A percentile compares a stretch with the other conserved stretches of the same genome.
phyloP scores from a whole-genome alignment of 805 yeast species.

The Yarrowia hollandica region DNA sequence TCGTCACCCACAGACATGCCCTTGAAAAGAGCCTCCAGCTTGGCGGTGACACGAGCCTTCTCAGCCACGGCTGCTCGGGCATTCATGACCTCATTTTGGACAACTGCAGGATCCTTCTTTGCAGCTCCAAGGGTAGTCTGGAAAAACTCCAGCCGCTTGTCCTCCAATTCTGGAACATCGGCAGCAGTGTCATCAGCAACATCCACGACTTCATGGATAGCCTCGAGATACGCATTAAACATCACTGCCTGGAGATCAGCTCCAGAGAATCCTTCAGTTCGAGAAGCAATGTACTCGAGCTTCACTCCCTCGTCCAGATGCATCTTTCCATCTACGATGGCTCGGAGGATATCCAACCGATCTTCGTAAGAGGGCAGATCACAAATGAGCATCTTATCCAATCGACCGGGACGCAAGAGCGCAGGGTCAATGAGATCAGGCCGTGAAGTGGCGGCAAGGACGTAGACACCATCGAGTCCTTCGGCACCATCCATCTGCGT shows the following conservation, averaged over 20 bases:
- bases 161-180: conserved; percentile 47
- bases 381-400: conserved; percentile 89
- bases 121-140: conserved; percentile 6
- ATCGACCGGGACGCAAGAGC: conserved; percentile 88
- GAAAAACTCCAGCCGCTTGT: conserved; percentile 30
- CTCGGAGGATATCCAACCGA: conserved; percentile 65
- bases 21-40: conserved; percentile 31
- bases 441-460: conserved; percentile 91
- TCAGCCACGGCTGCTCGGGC: conserved; percentile 30
- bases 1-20: conserved; percentile 3
- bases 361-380: conserved; percentile 76
- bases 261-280: conserved; percentile 80
- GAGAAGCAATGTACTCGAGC: conserved; percentile 54
- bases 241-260: conserved; percentile 93
- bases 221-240: conserved; percentile 86
- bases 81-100: conserved; percentile 20
- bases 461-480: conserved; percentile 94
- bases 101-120: conserved; percentile 2
- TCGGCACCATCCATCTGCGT: conserved; percentile 99
- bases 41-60: conserved; percentile 31
- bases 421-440: conserved; percentile 97
- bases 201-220: conserved; percentile 59
- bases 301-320: conserved; percentile 53
- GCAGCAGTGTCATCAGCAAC: conserved; percentile 31
- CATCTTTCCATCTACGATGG: conserved; percentile 59